Evolutionary conservation across 441 rosid genomes (phyloP).

Genomic region (Brassica hybrid): DNA sequence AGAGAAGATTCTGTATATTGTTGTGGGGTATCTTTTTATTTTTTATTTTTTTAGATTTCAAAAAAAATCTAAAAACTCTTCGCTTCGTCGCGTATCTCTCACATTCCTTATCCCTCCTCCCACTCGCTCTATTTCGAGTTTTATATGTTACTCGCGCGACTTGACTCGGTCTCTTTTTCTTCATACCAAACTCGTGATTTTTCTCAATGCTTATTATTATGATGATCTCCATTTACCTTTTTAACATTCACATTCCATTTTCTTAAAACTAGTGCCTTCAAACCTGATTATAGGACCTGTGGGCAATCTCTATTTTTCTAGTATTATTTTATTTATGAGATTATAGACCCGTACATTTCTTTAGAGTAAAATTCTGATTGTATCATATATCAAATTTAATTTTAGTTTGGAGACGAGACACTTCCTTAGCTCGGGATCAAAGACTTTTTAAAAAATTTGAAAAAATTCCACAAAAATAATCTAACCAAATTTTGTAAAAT

Average conservation of each 20-base stretch:
- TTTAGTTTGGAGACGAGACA: too few species aligned
- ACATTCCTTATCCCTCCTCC: background rate
- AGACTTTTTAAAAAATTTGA: too few species aligned
- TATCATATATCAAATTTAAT: too few species aligned
- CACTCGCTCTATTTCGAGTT: slow-evolving; percentile 16
- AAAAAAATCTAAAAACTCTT: slow-evolving; percentile 27
- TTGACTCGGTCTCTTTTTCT: slow-evolving; percentile 22
- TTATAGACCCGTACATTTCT: too few species aligned
- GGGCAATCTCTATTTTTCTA: background rate
- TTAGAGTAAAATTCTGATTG: too few species aligned
- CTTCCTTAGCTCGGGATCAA: too few species aligned
- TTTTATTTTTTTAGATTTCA: background rate
- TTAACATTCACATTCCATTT: slow-evolving; percentile 4
- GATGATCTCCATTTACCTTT: background rate
- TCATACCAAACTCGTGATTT: slow-evolving; percentile 32
- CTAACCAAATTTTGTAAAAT: too few species aligned
- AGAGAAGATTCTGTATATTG: slow-evolving; percentile 33
- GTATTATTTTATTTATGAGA: too few species aligned
- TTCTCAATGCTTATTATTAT: background rate
- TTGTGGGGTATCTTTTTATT: slow-evolving; percentile 5
- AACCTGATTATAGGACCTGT: background rate
- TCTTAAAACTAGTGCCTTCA: background rate
- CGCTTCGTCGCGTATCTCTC: slow-evolving; percentile 70
- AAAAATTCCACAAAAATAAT: too few species aligned
- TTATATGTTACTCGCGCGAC: slow-evolving; percentile 22